Evolutionary conservation across 345 rosid genomes (phyloP), one percentile per base, ranked within the genome.

Genomic region (Gossypium turneri): DNA sequence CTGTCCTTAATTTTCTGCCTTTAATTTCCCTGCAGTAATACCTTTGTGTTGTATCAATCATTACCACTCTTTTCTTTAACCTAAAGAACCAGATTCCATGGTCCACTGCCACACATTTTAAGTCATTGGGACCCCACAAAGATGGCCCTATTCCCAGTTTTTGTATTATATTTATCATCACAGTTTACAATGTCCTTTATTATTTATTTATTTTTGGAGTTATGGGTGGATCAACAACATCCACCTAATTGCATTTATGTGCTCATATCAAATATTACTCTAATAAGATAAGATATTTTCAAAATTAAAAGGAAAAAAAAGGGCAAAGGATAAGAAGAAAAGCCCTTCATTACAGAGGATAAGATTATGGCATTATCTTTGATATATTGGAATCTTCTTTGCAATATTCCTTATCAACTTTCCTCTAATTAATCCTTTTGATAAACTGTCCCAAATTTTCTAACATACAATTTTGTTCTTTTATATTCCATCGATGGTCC

Each of bases 211-310:
- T 34, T 5, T 34, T 34, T 34, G 58, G 67, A 70, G 73, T 51
- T 70, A 66, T 60, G 74, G 71, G 64, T 25, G 77, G 81, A 78
- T 78, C 70, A 56, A 20, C 64, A 77, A 83, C 79, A 72, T 77
- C 75, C 79, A 72, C 81, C 81, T 24, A 67, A 53, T 56, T 70
- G 79, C 75, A 77, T 79, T 82, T 66, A 77, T 74, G 62, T 67
- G 70, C 50, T 43, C 50, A 61, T 8, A 65, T 60, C 34, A 62
- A 52, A n/a, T 70, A 56, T 73, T 57, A 24, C 57, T 59, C 27
- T 34, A 16, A 44, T 44, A 79, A 44, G 80, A 82, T 79, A 69
- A 82, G 75, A 62, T 58, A 11, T 76, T 58, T 38, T 25, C 51
- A 3, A 47, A 6, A 19, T 20, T 45, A 16, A 27, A 41, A 34